Conservation (phyloP, 1,284 basidiomycete genomes). For the Sanghuangporus weigelae region DNA sequence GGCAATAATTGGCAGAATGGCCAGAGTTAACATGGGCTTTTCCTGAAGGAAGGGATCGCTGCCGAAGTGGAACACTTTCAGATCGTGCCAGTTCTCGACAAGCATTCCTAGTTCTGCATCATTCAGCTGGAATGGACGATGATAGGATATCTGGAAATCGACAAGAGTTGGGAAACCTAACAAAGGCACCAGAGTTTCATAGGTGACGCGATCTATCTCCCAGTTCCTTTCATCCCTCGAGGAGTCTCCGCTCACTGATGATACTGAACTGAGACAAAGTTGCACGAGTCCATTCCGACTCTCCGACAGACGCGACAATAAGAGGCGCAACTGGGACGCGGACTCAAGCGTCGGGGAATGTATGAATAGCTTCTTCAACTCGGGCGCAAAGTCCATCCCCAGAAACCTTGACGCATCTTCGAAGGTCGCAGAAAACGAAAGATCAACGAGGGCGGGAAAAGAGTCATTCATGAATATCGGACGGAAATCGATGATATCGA, state of each 20-base stretch:
- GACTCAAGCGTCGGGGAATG: conserved; percentile 40
- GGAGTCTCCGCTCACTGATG: conserved; percentile 20
- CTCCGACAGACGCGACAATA: conserved; percentile 40
- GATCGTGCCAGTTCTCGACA: conserved; percentile 42
- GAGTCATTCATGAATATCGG: conserved; percentile 42
- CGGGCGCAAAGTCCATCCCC: conserved; percentile 37
- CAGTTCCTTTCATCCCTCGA: conserved; percentile 13
- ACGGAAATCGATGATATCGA: conserved; percentile 38
- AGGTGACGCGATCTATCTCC: conserved; percentile 34
- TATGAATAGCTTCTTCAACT: conserved; percentile 46
- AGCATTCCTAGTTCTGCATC: conserved; percentile 45
- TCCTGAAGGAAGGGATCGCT: conserved; percentile 42
- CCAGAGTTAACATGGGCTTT: conserved; percentile 38
- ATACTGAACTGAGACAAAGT: conserved; percentile 31
- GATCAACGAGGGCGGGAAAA: conserved; percentile 50
- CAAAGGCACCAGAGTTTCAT: conserved; percentile 45
- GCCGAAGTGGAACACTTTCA: conserved; percentile 46
- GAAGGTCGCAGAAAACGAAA: conserved; percentile 41
- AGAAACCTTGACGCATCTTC: conserved; percentile 44
- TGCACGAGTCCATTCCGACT: conserved; percentile 41
- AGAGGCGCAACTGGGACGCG: conserved; percentile 34
- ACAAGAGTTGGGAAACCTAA: conserved; percentile 40
- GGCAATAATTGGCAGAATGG: conserved; percentile 47
- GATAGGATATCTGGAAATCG: conserved; percentile 47
- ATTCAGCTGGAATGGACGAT: conserved; percentile 42